Evolutionary conservation across 129 eudicot genomes (phyloP).

Genomic region (Kitagawia praeruptora): DNA sequence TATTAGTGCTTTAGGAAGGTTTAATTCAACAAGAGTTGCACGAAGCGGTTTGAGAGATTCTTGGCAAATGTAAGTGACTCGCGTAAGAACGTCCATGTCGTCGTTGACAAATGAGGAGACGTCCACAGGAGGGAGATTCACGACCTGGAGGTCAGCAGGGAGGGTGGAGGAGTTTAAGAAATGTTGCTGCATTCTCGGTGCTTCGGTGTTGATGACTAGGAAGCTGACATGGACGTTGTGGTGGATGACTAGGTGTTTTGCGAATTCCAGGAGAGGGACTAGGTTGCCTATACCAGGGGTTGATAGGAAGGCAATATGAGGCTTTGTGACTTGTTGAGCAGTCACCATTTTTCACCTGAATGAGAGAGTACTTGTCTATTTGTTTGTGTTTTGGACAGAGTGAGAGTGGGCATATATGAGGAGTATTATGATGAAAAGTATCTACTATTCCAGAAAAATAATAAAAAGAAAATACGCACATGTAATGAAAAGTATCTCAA

Average conservation of each 20-base stretch:
- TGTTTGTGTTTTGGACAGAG: no score
- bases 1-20: neutral
- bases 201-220: neutral
- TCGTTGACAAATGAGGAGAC: neutral
- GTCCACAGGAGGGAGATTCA: neutral
- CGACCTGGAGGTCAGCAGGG: neutral
- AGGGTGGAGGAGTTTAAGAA: neutral
- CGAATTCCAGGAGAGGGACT: conserved; percentile 38
- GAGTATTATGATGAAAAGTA: no score
- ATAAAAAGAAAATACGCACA: no score
- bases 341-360: neutral
- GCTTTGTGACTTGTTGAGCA: conserved; percentile 5
- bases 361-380: no score
- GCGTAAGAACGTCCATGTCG: neutral
- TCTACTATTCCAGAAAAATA: no score
- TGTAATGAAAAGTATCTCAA: no score
- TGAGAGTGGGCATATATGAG: no score
- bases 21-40: neutral
- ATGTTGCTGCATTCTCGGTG: neutral
- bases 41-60: neutral
- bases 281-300: conserved; percentile 67
- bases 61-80: neutral
- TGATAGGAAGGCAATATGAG: conserved; percentile 40
- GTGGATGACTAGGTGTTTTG: conserved; percentile 28
- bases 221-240: neutral